Base-by-base conservation (phyloP, 2,329 filamentous ascomycete species). In the Fusarium staphyleae region DNA sequence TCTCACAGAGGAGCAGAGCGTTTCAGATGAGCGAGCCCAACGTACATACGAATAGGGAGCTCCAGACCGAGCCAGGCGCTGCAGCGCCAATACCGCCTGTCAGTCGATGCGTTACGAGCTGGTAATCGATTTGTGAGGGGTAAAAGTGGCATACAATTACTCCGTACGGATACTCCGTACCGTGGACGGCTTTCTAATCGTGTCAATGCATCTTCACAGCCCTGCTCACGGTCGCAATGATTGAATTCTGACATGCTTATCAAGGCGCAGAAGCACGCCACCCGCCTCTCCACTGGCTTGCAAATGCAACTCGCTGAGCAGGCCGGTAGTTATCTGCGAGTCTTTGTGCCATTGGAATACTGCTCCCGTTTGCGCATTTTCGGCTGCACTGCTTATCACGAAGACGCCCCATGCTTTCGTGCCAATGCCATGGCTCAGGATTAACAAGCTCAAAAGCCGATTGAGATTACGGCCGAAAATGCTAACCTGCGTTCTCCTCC, bases 181-280 rank as follows among this genome's bases (percentile, higher is more conserved):
- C 19, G 36, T 57, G 33, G 16, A 41, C 35, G 52, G 33, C 48
- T 52, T 40, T 29, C n/a, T n/a, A n/a, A n/a, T n/a, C n/a, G n/a
- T n/a, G n/a, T 33, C 22, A 19, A 42, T 55, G 43, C 37, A 42
- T 51, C 24, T 40, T 26, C 43, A 41, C 49, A 52, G 52, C 43
- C 22, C 32, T 62, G 55, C 46, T 33, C 40, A 60, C 42, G 24
- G 49, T 52, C 48, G 26, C 44, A 52, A 34, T 56, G 16, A 39
- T 26, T 28, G 24, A 50, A 60, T 49, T 59, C 43, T 62, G 46
- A 60, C 48, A 52, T 60, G 55, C 46, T 62, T 60, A 62, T 60
- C 55, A 40, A 34, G 50, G 24, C 41, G 39, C 55, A 26, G 43
- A 43, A 36, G 55, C 55, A 60, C 50, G 32, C 50, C 40, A 13